Percentiles rank a stretch among this genome's conserved stretches.
Evolutionary conservation across 108 stramenopile genomes (phyloP).

Genomic region (Nitzschia inconspicua): DNA sequence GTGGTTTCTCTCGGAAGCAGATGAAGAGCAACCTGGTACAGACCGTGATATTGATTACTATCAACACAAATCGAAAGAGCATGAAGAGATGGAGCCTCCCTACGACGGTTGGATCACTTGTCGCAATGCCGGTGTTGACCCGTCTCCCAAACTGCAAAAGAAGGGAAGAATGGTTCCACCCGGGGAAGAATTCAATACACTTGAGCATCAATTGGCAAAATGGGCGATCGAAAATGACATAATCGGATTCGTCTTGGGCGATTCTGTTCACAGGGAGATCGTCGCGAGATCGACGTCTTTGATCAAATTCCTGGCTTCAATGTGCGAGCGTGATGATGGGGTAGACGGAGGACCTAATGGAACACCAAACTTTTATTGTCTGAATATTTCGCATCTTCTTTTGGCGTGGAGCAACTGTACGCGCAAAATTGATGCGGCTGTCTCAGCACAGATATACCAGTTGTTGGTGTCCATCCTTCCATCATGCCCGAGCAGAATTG

Average conservation of each 20-base stretch:
- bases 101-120: conserved; percentile 78
- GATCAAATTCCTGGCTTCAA: conserved; percentile 80
- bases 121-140: conserved; percentile 63
- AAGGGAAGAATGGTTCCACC: conserved; percentile 70
- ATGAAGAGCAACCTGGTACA: conserved; percentile 93
- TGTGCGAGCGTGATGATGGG: conserved; percentile 52
- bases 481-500: conserved; percentile 57
- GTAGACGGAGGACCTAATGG: background rate
- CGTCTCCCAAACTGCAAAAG: conserved; percentile 64
- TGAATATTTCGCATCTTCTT: conserved; percentile 67
- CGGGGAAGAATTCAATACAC: conserved; percentile 70
- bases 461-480: conserved; percentile 80
- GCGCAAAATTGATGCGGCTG: conserved; percentile 72
- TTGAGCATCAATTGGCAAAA: conserved; percentile 74
- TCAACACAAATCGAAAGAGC: conserved; percentile 86
- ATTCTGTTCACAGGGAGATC: conserved; percentile 79
- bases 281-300: conserved; percentile 67
- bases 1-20: conserved; percentile 98
- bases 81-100: conserved; percentile 81
- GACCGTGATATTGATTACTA: conserved; percentile 98
- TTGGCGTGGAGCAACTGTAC: conserved; percentile 87
- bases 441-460: conserved; percentile 78
- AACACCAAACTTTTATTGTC: conserved; percentile 42
- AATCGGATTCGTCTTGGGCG: conserved; percentile 79
- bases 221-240: conserved; percentile 87